Evolutionary conservation across 305 asterid species (phyloP).

Genomic region (Fraxinus albicans): DNA sequence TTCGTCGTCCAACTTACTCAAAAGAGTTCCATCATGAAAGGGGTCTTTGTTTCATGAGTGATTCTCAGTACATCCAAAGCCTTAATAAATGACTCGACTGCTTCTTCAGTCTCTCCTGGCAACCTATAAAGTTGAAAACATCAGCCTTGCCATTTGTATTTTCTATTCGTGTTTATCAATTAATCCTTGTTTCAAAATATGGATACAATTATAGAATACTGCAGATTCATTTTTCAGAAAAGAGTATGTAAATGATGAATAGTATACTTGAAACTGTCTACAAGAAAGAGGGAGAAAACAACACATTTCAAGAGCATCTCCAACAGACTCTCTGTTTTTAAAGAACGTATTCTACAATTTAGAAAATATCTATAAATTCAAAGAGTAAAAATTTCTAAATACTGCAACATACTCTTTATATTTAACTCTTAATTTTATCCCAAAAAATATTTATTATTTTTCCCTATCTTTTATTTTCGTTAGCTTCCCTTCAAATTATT

Average conservation of each 20-base stretch:
- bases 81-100: slow-evolving; percentile 64
- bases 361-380: too few species aligned
- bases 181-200: too few species aligned
- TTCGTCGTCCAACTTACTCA: slow-evolving; percentile 60
- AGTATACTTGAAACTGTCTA: not conserved
- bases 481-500: too few species aligned
- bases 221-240: not conserved
- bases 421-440: too few species aligned
- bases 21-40: slow-evolving; percentile 59
- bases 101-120: slow-evolving; percentile 61
- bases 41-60: slow-evolving; percentile 66
- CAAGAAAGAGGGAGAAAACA: not conserved
- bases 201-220: not conserved
- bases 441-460: too few species aligned
- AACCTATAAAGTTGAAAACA: slow-evolving; percentile 46
- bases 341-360: too few species aligned
- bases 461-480: too few species aligned
- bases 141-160: not conserved
- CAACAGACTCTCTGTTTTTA: too few species aligned
- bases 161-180: too few species aligned
- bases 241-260: not conserved
- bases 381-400: too few species aligned
- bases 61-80: slow-evolving; percentile 61
- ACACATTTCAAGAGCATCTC: too few species aligned
- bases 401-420: too few species aligned